Base-by-base conservation (phyloP, 148 eudicot genomes). In the Salicornia ramosissima region DNA sequence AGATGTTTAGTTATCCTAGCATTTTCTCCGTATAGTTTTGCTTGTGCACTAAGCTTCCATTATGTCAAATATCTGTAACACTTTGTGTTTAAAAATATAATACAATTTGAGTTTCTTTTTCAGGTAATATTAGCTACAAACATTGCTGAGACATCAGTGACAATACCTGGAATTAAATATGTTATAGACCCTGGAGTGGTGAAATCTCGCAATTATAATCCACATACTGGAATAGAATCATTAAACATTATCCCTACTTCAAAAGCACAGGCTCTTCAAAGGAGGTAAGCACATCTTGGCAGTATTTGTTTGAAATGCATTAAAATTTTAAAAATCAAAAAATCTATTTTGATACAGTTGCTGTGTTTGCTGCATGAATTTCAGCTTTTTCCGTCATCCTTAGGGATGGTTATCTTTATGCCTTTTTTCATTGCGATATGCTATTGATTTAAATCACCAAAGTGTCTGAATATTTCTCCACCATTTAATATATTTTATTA, bases 131-230 rank as follows among this genome's bases (percentile, higher is more conserved):
- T 94, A 77, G 99, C 99, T 62, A 94, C 99, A 67, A 94, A 94
- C 83, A 88, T 94, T 83, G 99, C 97, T 34, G 99, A 94, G 79
- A 90, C 97, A 69, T 94, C 99, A 2, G 96, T 94, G 60, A 94
- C 99, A 46, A 94, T 94, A 77, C 96, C 99, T 71, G 99, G 99
- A 84, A 86, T 94, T 71, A 94, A 84, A 84, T 94, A 86, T 80
- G 99, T 94, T 53, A 80, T 94, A 43, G 99, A 94, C 79, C 93
- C 99, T 63, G 99, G 99, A 83, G 74, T 94, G 81, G 97, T 94
- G 71, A 94, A 94, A 86, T 88, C 88, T 66, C 92, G 96, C 52
- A 76, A 82, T 34, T 94, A 86, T 74, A 84, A 82, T 81, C 83
- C 96, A 67, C 80, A 79, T 40, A 87, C 89, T 22, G 99, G 97